Percentiles rank a stretch among this genome's conserved stretches.
These are phyloP conservation scores for Penicillium alfredii DNA, from an alignment of 495 filamentous ascomycete genomes.

Conservation along the genomic window DNA sequence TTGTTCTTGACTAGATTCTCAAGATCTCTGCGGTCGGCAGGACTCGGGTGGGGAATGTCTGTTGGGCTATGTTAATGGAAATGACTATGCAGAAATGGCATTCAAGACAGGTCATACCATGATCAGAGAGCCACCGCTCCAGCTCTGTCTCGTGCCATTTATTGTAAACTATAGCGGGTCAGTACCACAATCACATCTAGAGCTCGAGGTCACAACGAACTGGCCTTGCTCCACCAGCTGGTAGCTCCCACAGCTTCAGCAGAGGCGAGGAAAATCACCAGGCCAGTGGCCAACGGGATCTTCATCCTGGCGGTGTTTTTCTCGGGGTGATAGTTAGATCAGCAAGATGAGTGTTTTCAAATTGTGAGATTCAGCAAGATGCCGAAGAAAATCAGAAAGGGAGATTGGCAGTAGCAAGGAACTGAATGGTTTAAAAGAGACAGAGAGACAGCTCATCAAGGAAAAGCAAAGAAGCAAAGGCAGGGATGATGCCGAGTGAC, in stretches of 20 bases:
- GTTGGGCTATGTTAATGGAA: conserved; percentile 7
- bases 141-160: conserved; percentile 98
- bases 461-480: conserved; percentile 12
- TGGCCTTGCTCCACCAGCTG: conserved; percentile 77
- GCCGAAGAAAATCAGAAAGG: background rate
- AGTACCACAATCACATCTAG: conserved; percentile 3
- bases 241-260: conserved; percentile 61
- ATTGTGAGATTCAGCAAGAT: too few species aligned
- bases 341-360: too few species aligned
- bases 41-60: conserved; percentile 77
- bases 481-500: conserved; percentile 40
- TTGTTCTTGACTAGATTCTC: conserved; percentile 80
- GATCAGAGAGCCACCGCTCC: conserved; percentile 92
- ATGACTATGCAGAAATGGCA: background rate
- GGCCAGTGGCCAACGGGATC: conserved; percentile 58
- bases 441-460: too few species aligned
- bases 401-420: background rate
- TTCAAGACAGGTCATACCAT: conserved; percentile 38
- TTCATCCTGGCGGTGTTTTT: conserved; percentile 53
- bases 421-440: too few species aligned
- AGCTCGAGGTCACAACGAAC: conserved; percentile 42
- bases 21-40: conserved; percentile 80
- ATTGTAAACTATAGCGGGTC: conserved; percentile 68
- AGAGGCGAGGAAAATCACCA: conserved; percentile 64
- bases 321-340: background rate